Conservation (phyloP, 305 asterid genomes). For the Solanum aculeatissimum region DNA sequence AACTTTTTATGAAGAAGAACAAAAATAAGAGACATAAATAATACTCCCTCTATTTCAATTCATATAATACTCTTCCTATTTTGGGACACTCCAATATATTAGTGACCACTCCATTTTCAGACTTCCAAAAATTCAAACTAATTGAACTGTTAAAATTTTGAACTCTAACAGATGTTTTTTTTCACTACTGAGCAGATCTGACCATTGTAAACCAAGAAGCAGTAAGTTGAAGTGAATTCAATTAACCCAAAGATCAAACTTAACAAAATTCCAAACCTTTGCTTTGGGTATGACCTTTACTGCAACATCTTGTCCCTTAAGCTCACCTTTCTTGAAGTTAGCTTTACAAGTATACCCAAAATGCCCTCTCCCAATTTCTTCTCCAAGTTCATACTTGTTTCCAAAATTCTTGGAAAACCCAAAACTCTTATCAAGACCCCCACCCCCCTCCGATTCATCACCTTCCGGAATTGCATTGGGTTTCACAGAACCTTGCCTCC, state of each 20-base stretch:
- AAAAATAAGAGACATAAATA: not conserved
- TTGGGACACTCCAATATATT: not conserved
- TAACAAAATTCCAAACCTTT: conserved; percentile 28
- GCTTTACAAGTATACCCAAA: conserved; percentile 92
- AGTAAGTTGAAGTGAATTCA: not conserved
- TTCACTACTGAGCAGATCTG: conserved; percentile 10
- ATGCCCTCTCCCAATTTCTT: conserved; percentile 97
- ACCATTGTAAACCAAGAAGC: not conserved
- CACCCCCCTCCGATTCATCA: conserved; percentile 10
- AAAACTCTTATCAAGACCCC: conserved; percentile 61
- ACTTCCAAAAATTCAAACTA: not conserved
- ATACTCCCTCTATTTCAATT: not conserved
- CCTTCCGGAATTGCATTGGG: conserved; percentile 73
- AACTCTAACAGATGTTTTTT: not conserved
- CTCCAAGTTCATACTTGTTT: conserved; percentile 79
- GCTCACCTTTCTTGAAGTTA: conserved; percentile 82
- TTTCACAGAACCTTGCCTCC: conserved; percentile 84
- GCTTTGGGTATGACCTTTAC: conserved; percentile 87
- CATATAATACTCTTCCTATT: not conserved
- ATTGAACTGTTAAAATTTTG: not conserved
- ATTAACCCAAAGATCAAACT: not conserved
- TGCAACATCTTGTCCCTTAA: conserved; percentile 82
- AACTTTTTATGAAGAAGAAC: not conserved
- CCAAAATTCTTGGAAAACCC: conserved; percentile 76
- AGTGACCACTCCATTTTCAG: not conserved